These are phyloP conservation scores for Populus ilicifolia DNA, from an alignment of 345 rosid species.

Conservation along the genomic window DNA sequence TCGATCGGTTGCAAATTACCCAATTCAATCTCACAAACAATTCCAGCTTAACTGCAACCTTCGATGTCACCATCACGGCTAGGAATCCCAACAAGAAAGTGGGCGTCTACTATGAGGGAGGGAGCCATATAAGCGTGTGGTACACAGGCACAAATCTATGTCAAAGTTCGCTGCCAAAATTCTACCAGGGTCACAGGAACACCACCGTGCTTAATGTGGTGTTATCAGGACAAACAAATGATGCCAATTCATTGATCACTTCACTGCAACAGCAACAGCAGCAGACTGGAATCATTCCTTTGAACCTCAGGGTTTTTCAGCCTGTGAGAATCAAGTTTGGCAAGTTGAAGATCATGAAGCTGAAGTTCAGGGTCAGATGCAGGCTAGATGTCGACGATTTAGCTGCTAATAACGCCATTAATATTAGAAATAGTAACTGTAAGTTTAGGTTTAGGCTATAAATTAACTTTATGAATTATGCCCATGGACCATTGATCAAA, in stretches of 20 bases:
- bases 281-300: constrained; percentile 51
- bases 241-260: constrained; percentile 41
- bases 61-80: constrained; percentile 61
- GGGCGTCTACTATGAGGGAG: constrained; percentile 76
- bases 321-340: constrained; percentile 82
- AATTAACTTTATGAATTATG: not conserved
- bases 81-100: constrained; percentile 68
- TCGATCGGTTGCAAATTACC: constrained; percentile 54
- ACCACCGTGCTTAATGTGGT: constrained; percentile 58
- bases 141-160: constrained; percentile 49
- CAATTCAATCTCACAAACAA: constrained; percentile 38
- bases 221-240: constrained; percentile 49
- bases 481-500: not conserved
- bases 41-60: constrained; percentile 50
- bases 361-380: constrained; percentile 61
- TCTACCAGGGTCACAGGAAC: constrained; percentile 87
- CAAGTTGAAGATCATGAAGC: constrained; percentile 56
- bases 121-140: constrained; percentile 65
- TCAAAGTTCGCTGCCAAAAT: constrained; percentile 72
- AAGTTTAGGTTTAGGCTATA: constrained; percentile 57
- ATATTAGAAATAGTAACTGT: constrained; percentile 54
- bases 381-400: constrained; percentile 48
- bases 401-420: constrained; percentile 38
- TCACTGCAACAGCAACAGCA: constrained; percentile 40
- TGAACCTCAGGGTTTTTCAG: constrained; percentile 61